A percentile compares a stretch with the other conserved stretches of the same genome.
Evolutionary conservation across 257 asterid genomes (phyloP).

Genomic region (Solanum bulbocastanum): DNA sequence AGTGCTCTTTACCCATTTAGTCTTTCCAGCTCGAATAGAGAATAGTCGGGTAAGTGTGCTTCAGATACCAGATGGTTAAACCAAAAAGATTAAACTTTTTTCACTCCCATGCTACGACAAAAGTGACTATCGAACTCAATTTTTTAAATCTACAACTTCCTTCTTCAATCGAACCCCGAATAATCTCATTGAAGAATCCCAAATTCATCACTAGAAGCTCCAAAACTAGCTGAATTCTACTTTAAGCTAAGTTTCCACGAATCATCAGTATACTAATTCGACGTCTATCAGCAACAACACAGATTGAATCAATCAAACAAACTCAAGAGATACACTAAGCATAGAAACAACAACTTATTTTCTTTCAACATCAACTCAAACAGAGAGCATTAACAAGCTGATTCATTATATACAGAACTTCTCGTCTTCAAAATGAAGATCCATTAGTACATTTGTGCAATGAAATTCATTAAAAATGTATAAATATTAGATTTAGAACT

Average conservation of each 20-base stretch:
- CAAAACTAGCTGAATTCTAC: neutral
- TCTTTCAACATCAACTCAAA: neutral
- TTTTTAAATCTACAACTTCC: neutral
- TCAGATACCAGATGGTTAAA: neutral
- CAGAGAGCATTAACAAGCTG: neutral
- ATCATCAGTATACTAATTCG: neutral
- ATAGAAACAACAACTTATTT: neutral
- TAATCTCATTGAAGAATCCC: neutral
- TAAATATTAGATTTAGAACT: neutral
- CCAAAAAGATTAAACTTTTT: neutral
- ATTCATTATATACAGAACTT: neutral
- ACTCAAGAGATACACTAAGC: neutral
- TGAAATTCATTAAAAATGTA: neutral
- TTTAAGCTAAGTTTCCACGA: neutral
- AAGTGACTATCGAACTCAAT: neutral
- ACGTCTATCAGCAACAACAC: neutral
- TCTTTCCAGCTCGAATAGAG: neutral
- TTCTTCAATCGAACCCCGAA: neutral
- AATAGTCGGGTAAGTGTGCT: neutral
- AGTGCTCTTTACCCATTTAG: neutral
- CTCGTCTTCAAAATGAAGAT: neutral
- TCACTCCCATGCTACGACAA: neutral
- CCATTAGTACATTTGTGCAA: neutral
- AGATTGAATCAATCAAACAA: neutral
- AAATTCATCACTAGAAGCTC: neutral